A percentile compares a stretch with the other conserved stretches of the same genome.
These are phyloP conservation scores for Saccharomycopsis olivae DNA, from an alignment of 805 yeast species.

Conservation along the genomic window DNA sequence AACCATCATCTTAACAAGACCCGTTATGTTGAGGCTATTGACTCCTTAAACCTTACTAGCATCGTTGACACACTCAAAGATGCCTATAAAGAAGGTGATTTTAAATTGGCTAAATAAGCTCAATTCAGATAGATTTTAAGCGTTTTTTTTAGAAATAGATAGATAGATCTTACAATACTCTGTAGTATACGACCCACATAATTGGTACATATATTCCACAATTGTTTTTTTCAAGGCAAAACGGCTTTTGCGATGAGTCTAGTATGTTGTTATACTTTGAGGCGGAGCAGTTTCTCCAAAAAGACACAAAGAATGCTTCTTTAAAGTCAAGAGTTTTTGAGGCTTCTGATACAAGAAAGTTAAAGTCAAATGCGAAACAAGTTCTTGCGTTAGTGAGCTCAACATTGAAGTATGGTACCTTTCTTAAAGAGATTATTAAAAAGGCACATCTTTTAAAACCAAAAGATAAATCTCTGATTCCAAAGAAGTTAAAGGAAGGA, in stretches of 20 bases:
- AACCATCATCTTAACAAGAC: too few relatives aligned
- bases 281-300: conserved; percentile 30
- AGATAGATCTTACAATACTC: neutral
- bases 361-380: conserved; percentile 70
- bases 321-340: conserved; percentile 43
- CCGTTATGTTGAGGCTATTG: too few relatives aligned
- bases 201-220: neutral
- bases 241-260: neutral
- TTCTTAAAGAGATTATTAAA: conserved; percentile 50
- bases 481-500: conserved; percentile 40
- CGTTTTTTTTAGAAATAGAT: neutral
- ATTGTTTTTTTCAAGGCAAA: neutral
- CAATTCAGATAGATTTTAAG: too few relatives aligned
- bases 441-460: conserved; percentile 61
- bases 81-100: too few relatives aligned
- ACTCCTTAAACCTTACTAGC: too few relatives aligned
- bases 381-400: conserved; percentile 76
- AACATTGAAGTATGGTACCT: conserved; percentile 60
- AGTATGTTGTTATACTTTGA: conserved; percentile 34
- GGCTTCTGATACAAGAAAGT: conserved; percentile 34
- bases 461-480: conserved; percentile 34
- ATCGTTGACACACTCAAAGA: too few relatives aligned
- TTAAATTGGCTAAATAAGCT: too few relatives aligned
- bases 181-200: neutral
- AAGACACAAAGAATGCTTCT: conserved; percentile 39